These are phyloP conservation scores for Talaromyces verruculosus DNA, from an alignment of 2,329 filamentous ascomycete genomes.

Conservation along the genomic window DNA sequence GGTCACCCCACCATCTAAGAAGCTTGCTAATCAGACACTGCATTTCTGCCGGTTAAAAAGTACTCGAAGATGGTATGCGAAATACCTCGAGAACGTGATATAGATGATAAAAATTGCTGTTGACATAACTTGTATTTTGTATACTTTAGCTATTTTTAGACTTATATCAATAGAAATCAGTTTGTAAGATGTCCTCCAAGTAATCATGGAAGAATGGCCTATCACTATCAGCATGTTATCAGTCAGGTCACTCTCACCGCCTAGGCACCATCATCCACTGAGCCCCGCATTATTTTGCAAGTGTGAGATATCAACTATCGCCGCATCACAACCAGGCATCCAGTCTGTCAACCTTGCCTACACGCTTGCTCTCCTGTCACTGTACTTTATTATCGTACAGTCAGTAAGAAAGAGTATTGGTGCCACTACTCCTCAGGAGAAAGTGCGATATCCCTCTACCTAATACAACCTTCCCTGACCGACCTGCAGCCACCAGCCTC, in stretches of 20 bases:
- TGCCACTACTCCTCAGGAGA: not conserved
- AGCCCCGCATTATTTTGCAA: constrained; percentile 15
- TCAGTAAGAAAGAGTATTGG: not conserved
- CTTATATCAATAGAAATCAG: too few species aligned
- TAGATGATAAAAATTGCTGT: not conserved
- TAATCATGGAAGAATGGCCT: not conserved
- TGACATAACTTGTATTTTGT: not conserved
- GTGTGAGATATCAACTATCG: not conserved
- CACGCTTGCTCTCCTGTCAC: not conserved
- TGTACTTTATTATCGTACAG: not conserved
- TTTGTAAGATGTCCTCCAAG: not conserved
- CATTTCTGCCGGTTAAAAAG: constrained; percentile 6
- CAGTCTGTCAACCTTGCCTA: not conserved
- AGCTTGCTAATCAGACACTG: not conserved
- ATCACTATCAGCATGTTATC: constrained; percentile 2
- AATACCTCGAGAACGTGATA: not conserved
- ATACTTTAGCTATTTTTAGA: not conserved
- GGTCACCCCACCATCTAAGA: not conserved
- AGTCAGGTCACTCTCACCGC: constrained; percentile 3
- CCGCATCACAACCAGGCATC: not conserved
- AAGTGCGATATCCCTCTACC: not conserved
- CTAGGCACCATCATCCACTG: not conserved
- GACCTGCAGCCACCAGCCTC: constrained; percentile 20
- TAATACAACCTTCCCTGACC: not conserved
- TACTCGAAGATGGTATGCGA: not conserved